Base-by-base conservation (phyloP, 306 rosid genomes). In the Coriaria nepalensis region DNA sequence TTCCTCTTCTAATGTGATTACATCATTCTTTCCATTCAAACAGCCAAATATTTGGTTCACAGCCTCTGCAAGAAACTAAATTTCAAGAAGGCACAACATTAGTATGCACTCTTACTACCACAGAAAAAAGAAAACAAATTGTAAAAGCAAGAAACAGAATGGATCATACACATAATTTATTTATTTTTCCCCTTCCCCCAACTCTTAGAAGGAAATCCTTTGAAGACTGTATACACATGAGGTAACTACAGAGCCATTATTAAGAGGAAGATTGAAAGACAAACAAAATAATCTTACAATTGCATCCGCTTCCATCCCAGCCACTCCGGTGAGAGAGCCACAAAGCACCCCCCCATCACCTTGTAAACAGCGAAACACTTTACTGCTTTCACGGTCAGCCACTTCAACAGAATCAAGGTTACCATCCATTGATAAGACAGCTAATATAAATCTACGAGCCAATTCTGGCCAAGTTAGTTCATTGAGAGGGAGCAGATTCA, bases 271-370 rank as follows among this genome's bases (percentile, higher is more conserved):
- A 20, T 3, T 20, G 29, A 20, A 3, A 20, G 29, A 20, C 29
- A 1, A 20, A 20, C 29, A 40, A 13, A 40, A 9, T 13, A 47
- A 43, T 63, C 80, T 82, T 72, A 92, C 99, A 80, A 73, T 76
- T 50, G 99, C 99, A 79, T 92, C 99, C 45, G 96, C 94, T 73
- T 92, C 96, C 88, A 92, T 92, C 70, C 93, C 99, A 55, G 94
- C 96, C 73, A 92, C 87, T 52, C 96, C 99, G 55, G 88, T 45
- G 54, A 86, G 90, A 45, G 99, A 79, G 49, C 99, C 96, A 76
- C 96, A 92, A 49, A 92, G 96, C 87, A 92, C 79, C 39, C 99
- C 99, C 38, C 99, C 99, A 57, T 92, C 99, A 52, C 99, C 99
- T 64, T 80, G 82, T 68, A 92, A 78, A 71, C 94, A 92, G 49